Evolutionary conservation across 192 early-diverging fungal species (phyloP).

Genomic region (Piromyces finnis): DNA sequence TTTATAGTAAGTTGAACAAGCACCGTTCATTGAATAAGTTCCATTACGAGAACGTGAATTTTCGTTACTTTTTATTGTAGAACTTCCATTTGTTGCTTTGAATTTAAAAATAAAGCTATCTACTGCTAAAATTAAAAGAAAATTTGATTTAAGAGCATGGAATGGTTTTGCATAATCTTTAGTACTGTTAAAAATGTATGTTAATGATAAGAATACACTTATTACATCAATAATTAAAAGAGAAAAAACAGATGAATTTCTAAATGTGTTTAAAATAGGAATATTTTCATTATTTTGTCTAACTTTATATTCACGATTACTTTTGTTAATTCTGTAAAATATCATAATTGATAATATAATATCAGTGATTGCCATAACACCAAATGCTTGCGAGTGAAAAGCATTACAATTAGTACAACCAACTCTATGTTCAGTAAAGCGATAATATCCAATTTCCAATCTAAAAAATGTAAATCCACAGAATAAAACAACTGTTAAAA

Average conservation of each 20-base stretch:
- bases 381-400: neutral
- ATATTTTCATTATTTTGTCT: neutral
- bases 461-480: neutral
- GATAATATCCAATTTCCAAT: neutral
- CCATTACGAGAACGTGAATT: neutral
- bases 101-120: neutral
- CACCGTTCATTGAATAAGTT: neutral
- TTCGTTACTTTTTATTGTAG: neutral
- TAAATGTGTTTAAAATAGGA: neutral
- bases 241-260: neutral
- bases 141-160: neutral
- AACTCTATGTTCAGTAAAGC: neutral
- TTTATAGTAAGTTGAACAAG: neutral
- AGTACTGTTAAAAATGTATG: neutral
- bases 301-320: neutral
- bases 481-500: neutral
- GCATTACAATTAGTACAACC: neutral
- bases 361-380: neutral
- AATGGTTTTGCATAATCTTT: neutral
- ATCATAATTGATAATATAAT: neutral
- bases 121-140: neutral
- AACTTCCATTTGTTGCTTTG: neutral
- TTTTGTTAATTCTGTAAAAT: neutral
- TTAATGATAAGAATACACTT: neutral
- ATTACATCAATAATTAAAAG: neutral